Conservation (phyloP, 306 rosid genomes). For the Acacia acuminata region DNA sequence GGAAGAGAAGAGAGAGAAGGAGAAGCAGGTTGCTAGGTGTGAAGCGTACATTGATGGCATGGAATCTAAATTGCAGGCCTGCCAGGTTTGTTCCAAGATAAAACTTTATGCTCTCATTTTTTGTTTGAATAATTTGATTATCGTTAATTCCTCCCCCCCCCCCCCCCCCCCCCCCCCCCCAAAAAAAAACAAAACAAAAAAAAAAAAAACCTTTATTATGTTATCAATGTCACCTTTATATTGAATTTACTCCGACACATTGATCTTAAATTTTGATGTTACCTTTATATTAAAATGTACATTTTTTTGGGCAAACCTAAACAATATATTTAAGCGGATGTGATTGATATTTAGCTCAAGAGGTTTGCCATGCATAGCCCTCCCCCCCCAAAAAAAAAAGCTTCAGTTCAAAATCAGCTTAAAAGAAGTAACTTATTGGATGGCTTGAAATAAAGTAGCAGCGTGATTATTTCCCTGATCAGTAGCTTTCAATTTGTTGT, state of each 20-base stretch:
- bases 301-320: no score
- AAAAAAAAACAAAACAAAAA: no score
- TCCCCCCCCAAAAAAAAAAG: background rate
- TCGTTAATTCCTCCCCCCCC: background rate
- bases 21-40: constrained; percentile 92
- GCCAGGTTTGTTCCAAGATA: constrained; percentile 68
- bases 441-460: background rate
- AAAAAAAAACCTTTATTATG: constrained; percentile 4
- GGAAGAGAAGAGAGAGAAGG: constrained; percentile 96
- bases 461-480: background rate
- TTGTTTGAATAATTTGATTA: constrained; percentile 11
- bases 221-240: background rate
- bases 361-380: background rate
- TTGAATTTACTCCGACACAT: constrained; percentile 17
- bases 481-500: background rate
- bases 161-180: background rate
- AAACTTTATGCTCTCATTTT: constrained; percentile 16
- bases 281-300: background rate
- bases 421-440: background rate
- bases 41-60: constrained; percentile 92
- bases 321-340: background rate
- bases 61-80: constrained; percentile 86
- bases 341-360: background rate
- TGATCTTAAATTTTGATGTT: constrained; percentile 19
- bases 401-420: background rate